phyloP scores from a whole-genome alignment of 441 rosid species.

The Capsella rubella region DNA sequence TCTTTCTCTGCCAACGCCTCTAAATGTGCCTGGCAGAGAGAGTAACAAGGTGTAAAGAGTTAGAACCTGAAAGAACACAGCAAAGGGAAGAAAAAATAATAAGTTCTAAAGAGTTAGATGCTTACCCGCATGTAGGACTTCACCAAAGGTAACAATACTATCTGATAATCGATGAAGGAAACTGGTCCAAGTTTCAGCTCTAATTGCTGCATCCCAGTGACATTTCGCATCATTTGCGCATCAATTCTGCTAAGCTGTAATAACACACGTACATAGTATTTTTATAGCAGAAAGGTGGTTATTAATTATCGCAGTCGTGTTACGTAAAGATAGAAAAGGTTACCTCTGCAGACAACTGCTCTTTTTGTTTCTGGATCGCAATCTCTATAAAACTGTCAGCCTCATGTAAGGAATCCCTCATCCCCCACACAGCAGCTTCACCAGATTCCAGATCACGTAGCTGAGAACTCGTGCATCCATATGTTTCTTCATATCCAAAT shows the following conservation, averaged over 20 bases:
- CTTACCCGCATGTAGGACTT: conserved; percentile 86
- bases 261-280: conserved; percentile 43
- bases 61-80: conserved; percentile 22
- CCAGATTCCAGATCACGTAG: conserved; percentile 87
- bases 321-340: conserved; percentile 38
- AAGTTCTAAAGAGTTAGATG: conserved; percentile 39
- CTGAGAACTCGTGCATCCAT: conserved; percentile 64
- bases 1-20: conserved; percentile 95
- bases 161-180: conserved; percentile 71
- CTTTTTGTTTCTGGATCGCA: conserved; percentile 85
- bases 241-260: conserved; percentile 87
- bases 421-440: conserved; percentile 74
- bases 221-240: conserved; percentile 73
- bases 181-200: conserved; percentile 79
- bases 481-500: conserved; percentile 70
- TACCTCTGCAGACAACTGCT: conserved; percentile 82
- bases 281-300: conserved; percentile 19
- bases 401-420: conserved; percentile 69
- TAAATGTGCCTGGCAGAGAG: conserved; percentile 65
- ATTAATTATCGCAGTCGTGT: conserved; percentile 13
- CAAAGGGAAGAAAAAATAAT: conserved; percentile 34
- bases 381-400: conserved; percentile 75
- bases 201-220: conserved; percentile 80
- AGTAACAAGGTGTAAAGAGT: no score
- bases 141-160: conserved; percentile 72